Conservation (phyloP, 306 rosid species). For the Calophaca sinica region DNA sequence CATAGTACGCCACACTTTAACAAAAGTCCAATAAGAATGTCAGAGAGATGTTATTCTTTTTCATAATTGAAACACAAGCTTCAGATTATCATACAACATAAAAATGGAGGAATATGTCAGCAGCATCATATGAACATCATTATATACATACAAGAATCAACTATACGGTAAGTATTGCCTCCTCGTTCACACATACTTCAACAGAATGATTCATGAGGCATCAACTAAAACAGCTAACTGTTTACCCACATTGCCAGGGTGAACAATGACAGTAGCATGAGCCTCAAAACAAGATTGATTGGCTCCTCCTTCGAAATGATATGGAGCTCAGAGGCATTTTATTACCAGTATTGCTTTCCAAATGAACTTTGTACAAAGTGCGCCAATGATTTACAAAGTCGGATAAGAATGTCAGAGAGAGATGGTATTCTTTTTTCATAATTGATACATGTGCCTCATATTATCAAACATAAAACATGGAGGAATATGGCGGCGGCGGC, state of each 20-base stretch:
- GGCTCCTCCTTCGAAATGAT: slow-evolving; percentile 60
- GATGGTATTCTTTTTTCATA: neutral
- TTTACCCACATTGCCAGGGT: slow-evolving; percentile 65
- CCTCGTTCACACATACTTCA: slow-evolving; percentile 2
- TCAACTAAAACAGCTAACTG: slow-evolving; percentile 77
- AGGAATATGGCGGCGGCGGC: slow-evolving; percentile 37
- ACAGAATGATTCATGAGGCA: slow-evolving; percentile 50
- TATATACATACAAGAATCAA: slow-evolving; percentile 40
- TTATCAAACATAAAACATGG: slow-evolving; percentile 28
- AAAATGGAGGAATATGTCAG: slow-evolving; percentile 28
- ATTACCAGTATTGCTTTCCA: slow-evolving; percentile 36
- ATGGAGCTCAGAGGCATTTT: slow-evolving; percentile 58
- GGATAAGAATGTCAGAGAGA: slow-evolving; percentile 26
- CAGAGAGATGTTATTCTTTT: neutral
- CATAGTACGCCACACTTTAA: slow-evolving; percentile 12
- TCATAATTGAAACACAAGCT: slow-evolving; percentile 11
- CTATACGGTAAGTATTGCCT: slow-evolving; percentile 35
- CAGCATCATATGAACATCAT: slow-evolving; percentile 31
- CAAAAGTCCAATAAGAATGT: slow-evolving; percentile 17
- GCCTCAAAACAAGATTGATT: slow-evolving; percentile 59
- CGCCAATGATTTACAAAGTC: slow-evolving; percentile 7
- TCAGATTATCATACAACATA: slow-evolving; percentile 16
- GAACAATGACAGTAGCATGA: slow-evolving; percentile 63
- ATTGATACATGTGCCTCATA: slow-evolving; percentile 4
- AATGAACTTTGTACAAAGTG: slow-evolving; percentile 24